Percentiles rank a stretch among this genome's conserved stretches.
These are phyloP conservation scores for Lotus japonicus DNA, from an alignment of 306 rosid genomes.

Conservation along the genomic window DNA sequence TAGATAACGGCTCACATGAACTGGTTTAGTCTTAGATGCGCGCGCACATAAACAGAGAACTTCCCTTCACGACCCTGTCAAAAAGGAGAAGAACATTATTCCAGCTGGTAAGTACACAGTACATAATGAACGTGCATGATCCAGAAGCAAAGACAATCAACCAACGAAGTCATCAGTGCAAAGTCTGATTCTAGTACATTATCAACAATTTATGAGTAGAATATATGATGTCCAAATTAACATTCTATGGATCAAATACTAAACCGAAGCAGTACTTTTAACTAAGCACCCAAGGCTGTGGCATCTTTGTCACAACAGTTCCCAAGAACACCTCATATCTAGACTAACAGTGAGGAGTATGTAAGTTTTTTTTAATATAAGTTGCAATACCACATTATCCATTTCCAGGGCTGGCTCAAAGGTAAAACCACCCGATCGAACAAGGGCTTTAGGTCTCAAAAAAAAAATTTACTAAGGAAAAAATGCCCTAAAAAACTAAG, in stretches of 20 bases:
- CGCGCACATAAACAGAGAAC: conserved; percentile 91
- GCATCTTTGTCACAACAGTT: background rate
- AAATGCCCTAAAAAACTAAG: too few species aligned
- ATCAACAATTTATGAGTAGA: too few species aligned
- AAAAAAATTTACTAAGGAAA: too few species aligned
- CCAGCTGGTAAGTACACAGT: conserved; percentile 13
- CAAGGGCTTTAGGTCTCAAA: too few species aligned
- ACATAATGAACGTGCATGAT: too few species aligned
- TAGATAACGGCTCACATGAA: conserved; percentile 66
- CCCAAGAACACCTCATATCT: background rate
- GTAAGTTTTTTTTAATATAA: background rate
- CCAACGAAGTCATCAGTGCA: background rate
- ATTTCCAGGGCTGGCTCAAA: too few species aligned
- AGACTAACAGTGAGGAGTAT: background rate
- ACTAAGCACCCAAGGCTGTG: background rate
- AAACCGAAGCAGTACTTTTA: background rate
- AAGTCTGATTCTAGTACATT: background rate
- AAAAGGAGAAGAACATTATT: conserved; percentile 17
- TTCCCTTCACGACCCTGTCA: conserved; percentile 93
- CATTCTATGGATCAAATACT: background rate
- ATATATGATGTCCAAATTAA: background rate
- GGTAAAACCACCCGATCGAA: too few species aligned
- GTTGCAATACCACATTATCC: background rate
- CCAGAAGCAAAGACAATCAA: conserved; percentile 4
- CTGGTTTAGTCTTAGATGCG: conserved; percentile 78